Evolutionary conservation across 148 eudicot genomes (phyloP), one percentile per base, ranked within the genome.

Genomic region (Tetragonia tetragonoides): DNA sequence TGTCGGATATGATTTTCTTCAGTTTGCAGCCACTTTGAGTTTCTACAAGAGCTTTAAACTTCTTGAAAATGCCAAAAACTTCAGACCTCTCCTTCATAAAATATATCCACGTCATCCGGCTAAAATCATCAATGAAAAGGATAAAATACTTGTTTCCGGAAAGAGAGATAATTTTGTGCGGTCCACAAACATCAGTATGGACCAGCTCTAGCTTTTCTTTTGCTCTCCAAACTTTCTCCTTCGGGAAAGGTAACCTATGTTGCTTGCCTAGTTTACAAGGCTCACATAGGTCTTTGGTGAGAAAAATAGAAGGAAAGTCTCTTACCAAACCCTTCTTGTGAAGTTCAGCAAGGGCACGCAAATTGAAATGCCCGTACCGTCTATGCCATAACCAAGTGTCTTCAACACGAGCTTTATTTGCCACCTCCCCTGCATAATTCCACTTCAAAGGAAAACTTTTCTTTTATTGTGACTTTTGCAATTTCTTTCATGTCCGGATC

Each of bases 301-400:
- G 6, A 15, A 20, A 37, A 16, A 47, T 64, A 3, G 10, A 44
- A 24, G 70, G 37, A 24, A 75, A 41, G 15, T 63, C 41, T 46
- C 17, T 18, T 60, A 64, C 70, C 38, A 64, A 4, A 64, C 46
- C n/a, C 5, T 63, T 2, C 16, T 37, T 42, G 23, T 42, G 23
- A 6, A 63, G 4, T 10, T 44, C 6, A 1, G 37, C 51, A 9
- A 67, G 12, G 5, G 63, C 73, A 2, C 54, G 73, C 2, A 77
- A 67, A 18, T 77, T 67, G 3, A 73, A 78, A 57, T 83, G 82
- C 0, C 82, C 79, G 37, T 62, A 64, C 49, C 76, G 64, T 63
- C 37, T 69, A 38, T 75, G 82, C 82, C 85, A 83, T 10, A 70
- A n/a, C 76, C 76, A 56, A 3, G 83, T 51, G 0, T 83, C 80